Percentiles rank a stretch among this genome's conserved stretches.
Evolutionary conservation across 345 rosid species (phyloP).

Genomic region (Rhodamnia argentea): DNA sequence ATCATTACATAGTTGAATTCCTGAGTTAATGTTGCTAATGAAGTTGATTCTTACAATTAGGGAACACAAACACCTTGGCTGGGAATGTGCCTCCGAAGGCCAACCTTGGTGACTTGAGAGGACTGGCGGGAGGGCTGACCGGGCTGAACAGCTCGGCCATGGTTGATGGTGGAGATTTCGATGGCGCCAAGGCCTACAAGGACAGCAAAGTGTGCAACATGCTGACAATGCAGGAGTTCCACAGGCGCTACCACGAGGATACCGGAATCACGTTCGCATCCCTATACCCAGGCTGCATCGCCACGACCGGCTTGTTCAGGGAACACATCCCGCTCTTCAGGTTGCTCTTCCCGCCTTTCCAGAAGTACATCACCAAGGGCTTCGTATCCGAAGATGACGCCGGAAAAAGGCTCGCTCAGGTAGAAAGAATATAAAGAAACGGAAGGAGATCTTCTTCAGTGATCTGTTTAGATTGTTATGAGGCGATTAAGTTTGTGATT

Average conservation of each 20-base stretch:
- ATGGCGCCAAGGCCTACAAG: slow-evolving; percentile 96
- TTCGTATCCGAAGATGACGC: slow-evolving; percentile 87
- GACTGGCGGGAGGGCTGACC: slow-evolving; percentile 69
- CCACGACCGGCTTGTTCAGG: slow-evolving; percentile 94
- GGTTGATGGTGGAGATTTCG: slow-evolving; percentile 91
- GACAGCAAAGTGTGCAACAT: slow-evolving; percentile 99
- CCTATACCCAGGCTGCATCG: slow-evolving; percentile 97
- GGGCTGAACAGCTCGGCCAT: slow-evolving; percentile 72
- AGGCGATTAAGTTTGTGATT: background rate
- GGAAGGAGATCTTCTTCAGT: background rate
- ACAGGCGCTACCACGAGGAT: slow-evolving; percentile 83
- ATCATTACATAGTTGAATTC: background rate
- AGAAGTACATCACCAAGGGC: slow-evolving; percentile 95
- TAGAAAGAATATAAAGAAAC: background rate
- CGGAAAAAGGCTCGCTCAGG: slow-evolving; percentile 96
- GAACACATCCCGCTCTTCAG: slow-evolving; percentile 91
- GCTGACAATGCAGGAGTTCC: slow-evolving; percentile 96
- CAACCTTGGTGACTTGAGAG: slow-evolving; percentile 87
- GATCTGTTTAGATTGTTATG: background rate
- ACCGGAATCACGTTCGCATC: slow-evolving; percentile 82
- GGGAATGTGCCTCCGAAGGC: slow-evolving; percentile 99
- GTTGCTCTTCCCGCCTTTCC: slow-evolving; percentile 92
- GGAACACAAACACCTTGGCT: slow-evolving; percentile 94
- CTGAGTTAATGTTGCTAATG: background rate
- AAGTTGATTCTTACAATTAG: slow-evolving; percentile 15